Percentiles rank a stretch among this genome's conserved stretches.
These are phyloP conservation scores for Paramecium sonneborni DNA, from an alignment of 73 alveolate genomes.

Conservation along the genomic window DNA sequence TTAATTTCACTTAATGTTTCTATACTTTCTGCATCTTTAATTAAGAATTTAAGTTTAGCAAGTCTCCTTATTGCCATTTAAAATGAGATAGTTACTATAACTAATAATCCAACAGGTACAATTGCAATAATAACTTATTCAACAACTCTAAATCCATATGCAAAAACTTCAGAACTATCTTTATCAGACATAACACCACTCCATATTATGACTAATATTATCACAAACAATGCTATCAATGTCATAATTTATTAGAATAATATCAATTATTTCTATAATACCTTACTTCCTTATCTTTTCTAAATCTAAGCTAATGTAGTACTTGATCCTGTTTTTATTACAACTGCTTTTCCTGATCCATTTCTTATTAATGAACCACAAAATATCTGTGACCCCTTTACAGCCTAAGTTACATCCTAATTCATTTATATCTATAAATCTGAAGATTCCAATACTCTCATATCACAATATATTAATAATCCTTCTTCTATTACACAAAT, in stretches of 20 bases:
- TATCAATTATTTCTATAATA: neutral
- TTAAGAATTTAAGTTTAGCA: neutral
- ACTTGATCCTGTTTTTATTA: conserved; percentile 48
- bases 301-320: conserved; percentile 38
- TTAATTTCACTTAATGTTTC: conserved; percentile 50
- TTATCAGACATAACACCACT: neutral
- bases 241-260: neutral
- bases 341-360: conserved; percentile 28
- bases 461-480: neutral
- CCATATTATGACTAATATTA: conserved; percentile 34
- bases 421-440: conserved; percentile 29
- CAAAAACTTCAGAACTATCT: neutral
- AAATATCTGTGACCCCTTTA: neutral
- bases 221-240: neutral
- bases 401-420: conserved; percentile 6
- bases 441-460: conserved; percentile 21
- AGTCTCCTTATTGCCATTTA: conserved; percentile 49
- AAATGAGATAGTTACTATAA: neutral
- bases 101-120: conserved; percentile 10
- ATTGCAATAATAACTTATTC: conserved; percentile 31
- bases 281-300: neutral
- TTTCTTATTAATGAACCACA: conserved; percentile 19
- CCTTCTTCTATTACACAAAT: neutral
- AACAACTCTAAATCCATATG: conserved; percentile 15
- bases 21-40: neutral